Evolutionary conservation across 2,329 filamentous ascomycete species (phyloP).

Genomic region (Aspergillus novoparasiticus): DNA sequence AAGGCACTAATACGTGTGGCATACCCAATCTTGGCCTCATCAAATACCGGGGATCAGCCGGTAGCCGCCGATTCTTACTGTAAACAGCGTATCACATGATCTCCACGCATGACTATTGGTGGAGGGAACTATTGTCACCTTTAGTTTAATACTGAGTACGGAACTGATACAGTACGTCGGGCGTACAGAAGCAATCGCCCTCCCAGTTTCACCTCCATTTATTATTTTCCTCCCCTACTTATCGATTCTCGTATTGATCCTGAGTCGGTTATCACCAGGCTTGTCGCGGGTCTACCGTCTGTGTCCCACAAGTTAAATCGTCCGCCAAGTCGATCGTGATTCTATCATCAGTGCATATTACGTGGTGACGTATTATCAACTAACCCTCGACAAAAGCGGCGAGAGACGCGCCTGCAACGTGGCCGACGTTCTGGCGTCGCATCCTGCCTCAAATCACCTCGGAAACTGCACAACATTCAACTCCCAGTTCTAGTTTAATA

Average conservation of each 20-base stretch:
- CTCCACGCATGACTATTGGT: neutral
- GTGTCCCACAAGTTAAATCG: conserved; percentile 6
- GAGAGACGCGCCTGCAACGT: conserved; percentile 48
- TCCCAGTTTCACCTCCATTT: conserved; percentile 17
- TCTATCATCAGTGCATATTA: conserved; percentile 11
- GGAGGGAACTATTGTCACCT: neutral
- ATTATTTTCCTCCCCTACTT: conserved; percentile 24
- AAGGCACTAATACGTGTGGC: conserved; percentile 19
- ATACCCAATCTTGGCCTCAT: conserved; percentile 3
- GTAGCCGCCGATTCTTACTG: conserved; percentile 9
- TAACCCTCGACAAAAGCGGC: conserved; percentile 14
- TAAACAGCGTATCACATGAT: neutral
- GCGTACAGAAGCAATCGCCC: conserved; percentile 15
- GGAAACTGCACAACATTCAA: neutral
- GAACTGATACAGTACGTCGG: conserved; percentile 5
- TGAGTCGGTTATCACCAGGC: conserved; percentile 13
- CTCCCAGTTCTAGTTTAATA: conserved; percentile 15
- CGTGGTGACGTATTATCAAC: conserved; percentile 25
- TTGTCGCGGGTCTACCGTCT: conserved; percentile 18
- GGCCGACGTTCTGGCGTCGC: conserved; percentile 41
- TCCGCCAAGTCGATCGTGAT: conserved; percentile 14
- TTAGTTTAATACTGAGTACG: conserved; percentile 5
- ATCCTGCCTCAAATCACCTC: conserved; percentile 23
- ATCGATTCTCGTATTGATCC: conserved; percentile 16
- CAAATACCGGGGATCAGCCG: conserved; percentile 24